Conservation (phyloP, 2,329 filamentous ascomycete species). For the Aspergillus flavus region DNA sequence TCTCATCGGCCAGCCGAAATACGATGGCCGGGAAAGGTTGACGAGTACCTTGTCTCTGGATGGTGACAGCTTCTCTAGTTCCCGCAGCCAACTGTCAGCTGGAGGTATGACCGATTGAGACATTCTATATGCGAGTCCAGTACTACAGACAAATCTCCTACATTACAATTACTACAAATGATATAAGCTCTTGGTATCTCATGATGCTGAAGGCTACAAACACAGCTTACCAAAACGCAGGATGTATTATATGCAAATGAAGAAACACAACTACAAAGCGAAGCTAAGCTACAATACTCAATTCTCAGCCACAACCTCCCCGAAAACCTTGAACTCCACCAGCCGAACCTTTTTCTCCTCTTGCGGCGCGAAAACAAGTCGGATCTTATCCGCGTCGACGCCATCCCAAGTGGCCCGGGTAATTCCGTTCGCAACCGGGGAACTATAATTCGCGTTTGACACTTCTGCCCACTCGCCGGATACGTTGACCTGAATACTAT, state of each 20-base stretch:
- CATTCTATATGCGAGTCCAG: rapidly evolving
- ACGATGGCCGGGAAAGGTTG: rapidly evolving
- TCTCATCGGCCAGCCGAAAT: no score
- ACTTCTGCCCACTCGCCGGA: constrained; percentile 18
- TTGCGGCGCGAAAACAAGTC: constrained; percentile 18
- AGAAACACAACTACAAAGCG: neutral
- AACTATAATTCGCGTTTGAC: constrained; percentile 8
- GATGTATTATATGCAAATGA: neutral
- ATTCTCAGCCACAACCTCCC: neutral
- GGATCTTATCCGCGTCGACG: constrained; percentile 8
- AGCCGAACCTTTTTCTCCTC: constrained; percentile 17
- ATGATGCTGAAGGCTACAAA: neutral
- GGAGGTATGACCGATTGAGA: no score
- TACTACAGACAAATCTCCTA: neutral
- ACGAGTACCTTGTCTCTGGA: no score
- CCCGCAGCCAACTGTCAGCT: no score
- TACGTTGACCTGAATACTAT: constrained; percentile 14
- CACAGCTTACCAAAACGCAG: no score
- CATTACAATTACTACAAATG: neutral
- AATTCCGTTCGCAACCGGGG: constrained; percentile 21
- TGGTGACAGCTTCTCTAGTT: no score
- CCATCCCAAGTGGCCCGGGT: constrained; percentile 18
- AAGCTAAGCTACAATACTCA: neutral
- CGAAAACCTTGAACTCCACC: constrained; percentile 22
- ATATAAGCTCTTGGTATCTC: neutral